Conservation (phyloP, 805 yeast genomes). For the Teunomyces gatunensis region DNA sequence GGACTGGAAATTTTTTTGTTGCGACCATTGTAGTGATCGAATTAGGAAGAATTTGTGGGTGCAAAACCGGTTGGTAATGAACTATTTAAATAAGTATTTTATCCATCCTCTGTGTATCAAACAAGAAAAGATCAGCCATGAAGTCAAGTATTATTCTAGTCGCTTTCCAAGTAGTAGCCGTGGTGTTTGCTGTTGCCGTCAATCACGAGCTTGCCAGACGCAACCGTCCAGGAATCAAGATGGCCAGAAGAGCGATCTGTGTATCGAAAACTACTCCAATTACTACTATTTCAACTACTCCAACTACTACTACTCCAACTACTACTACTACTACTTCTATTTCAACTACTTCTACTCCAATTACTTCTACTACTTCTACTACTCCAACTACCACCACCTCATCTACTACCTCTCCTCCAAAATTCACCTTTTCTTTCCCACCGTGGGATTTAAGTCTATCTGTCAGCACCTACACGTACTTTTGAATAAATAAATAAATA, state of each 20-base stretch:
- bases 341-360: neutral
- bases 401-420: neutral
- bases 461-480: neutral
- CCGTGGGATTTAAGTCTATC: neutral
- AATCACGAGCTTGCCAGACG: neutral
- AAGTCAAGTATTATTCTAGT: neutral
- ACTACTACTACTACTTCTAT: neutral
- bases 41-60: neutral
- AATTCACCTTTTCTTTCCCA: neutral
- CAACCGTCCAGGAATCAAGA: neutral
- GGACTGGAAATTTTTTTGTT: neutral
- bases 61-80: neutral
- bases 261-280: neutral
- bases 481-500: neutral
- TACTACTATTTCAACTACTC: neutral
- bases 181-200: neutral
- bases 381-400: neutral
- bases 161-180: neutral
- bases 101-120: too few species aligned
- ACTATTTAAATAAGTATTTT: neutral
- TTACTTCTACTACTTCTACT: neutral
- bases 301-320: neutral
- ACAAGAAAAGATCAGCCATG: neutral
- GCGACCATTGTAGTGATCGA: neutral
- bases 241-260: neutral